phyloP scores from a whole-genome alignment of 805 yeast genomes.

The Zygotorulaspora danielsina region DNA sequence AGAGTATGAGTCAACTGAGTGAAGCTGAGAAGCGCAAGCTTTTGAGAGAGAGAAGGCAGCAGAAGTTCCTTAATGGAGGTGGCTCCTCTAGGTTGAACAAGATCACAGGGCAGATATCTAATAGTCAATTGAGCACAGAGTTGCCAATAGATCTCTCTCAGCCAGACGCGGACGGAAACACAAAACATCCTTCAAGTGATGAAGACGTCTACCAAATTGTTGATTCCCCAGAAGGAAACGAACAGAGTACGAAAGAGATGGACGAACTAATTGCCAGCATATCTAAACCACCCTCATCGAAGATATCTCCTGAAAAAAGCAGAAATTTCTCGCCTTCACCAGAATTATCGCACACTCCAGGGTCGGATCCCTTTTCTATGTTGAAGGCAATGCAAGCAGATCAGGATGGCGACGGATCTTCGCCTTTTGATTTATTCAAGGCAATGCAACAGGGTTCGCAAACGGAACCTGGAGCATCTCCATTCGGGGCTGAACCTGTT shows the following conservation, averaged over 20 bases:
- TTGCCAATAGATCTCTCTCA: constrained; percentile 31
- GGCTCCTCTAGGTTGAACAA: constrained; percentile 52
- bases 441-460: constrained; percentile 1
- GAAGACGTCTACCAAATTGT: neutral
- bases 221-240: constrained; percentile 6
- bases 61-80: constrained; percentile 54
- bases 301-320: constrained; percentile 3
- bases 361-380: constrained; percentile 28
- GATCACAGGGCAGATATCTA: constrained; percentile 39
- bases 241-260: constrained; percentile 16
- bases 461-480: constrained; percentile 8
- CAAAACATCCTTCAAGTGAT: neutral
- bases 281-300: constrained; percentile 10
- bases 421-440: neutral
- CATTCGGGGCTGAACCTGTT: constrained; percentile 17
- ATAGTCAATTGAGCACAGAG: constrained; percentile 36
- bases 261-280: constrained; percentile 20
- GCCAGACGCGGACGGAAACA: neutral
- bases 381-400: constrained; percentile 21
- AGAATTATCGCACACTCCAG: constrained; percentile 12
- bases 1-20: constrained; percentile 23
- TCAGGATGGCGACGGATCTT: neutral
- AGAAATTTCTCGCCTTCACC: neutral
- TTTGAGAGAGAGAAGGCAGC: constrained; percentile 60
- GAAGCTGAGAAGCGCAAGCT: constrained; percentile 57